These are phyloP conservation scores for Carex littledalei DNA, from an alignment of 176 grass and related monocot genomes.

Conservation along the genomic window DNA sequence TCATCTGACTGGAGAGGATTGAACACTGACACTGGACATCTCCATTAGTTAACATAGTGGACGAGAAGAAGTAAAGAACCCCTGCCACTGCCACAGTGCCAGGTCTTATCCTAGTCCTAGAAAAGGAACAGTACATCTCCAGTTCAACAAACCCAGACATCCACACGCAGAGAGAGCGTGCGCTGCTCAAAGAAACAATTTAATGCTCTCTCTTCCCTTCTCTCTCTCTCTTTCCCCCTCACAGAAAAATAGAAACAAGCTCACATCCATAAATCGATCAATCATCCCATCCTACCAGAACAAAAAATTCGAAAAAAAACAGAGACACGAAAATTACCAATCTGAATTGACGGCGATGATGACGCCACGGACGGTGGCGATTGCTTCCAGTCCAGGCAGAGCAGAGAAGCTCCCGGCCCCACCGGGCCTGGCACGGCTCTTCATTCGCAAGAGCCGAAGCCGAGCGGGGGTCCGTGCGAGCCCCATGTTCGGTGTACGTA, in stretches of 20 bases:
- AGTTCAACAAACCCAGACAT: slow-evolving; percentile 5
- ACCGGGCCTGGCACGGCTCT: not conserved
- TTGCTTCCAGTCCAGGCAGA: slow-evolving; percentile 15
- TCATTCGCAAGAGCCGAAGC: slow-evolving; percentile 12
- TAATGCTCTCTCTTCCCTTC: not conserved
- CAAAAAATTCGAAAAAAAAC: too few relatives aligned
- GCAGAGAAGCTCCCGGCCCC: slow-evolving; percentile 22
- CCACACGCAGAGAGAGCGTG: slow-evolving; percentile 24
- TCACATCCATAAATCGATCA: not conserved
- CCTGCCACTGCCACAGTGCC: not conserved
- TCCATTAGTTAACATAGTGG: not conserved
- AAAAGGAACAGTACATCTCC: slow-evolving; percentile 6
- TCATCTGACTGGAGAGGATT: not conserved
- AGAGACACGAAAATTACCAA: not conserved
- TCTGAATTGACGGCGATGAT: slow-evolving; percentile 11
- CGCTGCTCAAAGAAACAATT: slow-evolving; percentile 16
- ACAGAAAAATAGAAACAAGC: not conserved
- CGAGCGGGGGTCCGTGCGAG: slow-evolving; percentile 5
- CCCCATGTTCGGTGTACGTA: slow-evolving; percentile 16
- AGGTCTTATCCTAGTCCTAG: not conserved
- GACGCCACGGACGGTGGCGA: slow-evolving; percentile 18
- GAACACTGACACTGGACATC: not conserved
- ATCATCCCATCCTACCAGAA: not conserved
- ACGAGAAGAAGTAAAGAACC: not conserved
- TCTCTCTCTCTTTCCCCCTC: not conserved